These are phyloP conservation scores for Podaxis sp. DNA, from an alignment of 768 basidiomycete species.

Conservation along the genomic window DNA sequence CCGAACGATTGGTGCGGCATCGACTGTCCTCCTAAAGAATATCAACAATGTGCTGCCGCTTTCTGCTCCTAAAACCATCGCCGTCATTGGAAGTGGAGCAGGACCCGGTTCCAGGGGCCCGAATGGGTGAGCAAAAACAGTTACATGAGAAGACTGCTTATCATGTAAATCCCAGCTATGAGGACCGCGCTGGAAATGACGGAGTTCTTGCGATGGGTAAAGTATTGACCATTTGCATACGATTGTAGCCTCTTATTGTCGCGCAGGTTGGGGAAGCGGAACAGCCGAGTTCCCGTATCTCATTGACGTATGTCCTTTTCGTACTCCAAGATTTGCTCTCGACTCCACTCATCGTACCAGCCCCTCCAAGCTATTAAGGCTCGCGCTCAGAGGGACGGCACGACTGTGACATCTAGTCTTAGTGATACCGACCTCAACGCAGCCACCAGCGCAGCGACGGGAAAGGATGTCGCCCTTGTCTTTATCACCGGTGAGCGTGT, in stretches of 20 bases:
- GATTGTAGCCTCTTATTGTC: neutral
- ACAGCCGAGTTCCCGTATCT: constrained; percentile 54
- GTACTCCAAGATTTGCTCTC: neutral
- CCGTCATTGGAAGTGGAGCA: constrained; percentile 59
- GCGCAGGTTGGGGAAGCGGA: constrained; percentile 48
- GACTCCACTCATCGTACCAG: constrained; percentile 21
- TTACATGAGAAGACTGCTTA: neutral
- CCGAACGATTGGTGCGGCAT: constrained; percentile 58
- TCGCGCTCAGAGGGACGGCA: constrained; percentile 36
- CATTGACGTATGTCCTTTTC: constrained; percentile 33
- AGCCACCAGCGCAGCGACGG: constrained; percentile 41
- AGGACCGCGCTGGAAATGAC: constrained; percentile 54
- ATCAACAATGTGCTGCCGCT: constrained; percentile 43
- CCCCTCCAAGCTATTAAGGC: constrained; percentile 46
- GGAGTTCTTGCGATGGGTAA: constrained; percentile 65
- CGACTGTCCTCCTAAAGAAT: constrained; percentile 67
- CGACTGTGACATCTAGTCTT: constrained; percentile 44
- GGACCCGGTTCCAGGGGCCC: constrained; percentile 52
- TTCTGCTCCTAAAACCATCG: constrained; percentile 46
- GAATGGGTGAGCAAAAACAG: constrained; percentile 44
- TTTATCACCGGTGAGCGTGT: constrained; percentile 44
- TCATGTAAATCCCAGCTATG: constrained; percentile 27
- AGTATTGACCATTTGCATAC: neutral
- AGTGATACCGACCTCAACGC: constrained; percentile 50
- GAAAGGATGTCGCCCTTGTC: constrained; percentile 51